Evolutionary conservation across 257 asterid genomes (phyloP), one percentile per base, ranked within the genome.

Genomic region (Agastache rugosa): DNA sequence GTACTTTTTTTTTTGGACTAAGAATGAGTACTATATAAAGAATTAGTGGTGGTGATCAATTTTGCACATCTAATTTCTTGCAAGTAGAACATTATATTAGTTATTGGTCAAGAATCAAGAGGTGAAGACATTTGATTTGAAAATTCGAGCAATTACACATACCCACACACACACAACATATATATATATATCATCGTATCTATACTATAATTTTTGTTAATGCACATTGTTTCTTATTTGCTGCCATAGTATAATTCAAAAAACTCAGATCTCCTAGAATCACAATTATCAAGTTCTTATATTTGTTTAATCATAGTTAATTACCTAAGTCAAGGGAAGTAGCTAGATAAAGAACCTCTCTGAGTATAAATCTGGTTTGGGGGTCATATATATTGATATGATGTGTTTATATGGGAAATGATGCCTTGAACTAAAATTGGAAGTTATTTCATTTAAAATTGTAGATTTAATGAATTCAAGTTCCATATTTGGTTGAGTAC

Each of bases 21-120:
- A 8, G 45, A 41, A 41, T 9, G 12, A 41, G 45, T 41, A 41
- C 44, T 8, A 45, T 47, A 47, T 14, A 47, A 2, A 15, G 4
- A 31, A 31, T 15, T 6, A 48, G 56, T 16, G 58, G 58, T 19
- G 58, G 58, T 51, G 58, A 51, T 51, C 12, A 51, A 51, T 51
- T 48, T 6, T 51, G 12, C 12, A 7, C 1, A n/a, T n/a, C 25
- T 51, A 17, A 51, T 51, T n/a, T 51, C 34, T 68, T 45, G 44
- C 75, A 54, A 70, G 39, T 37, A 9, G 14, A 45, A 15, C 27
- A 23, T n/a, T n/a, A n/a, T n/a, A n/a, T n/a, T n/a, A n/a, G n/a
- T n/a, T n/a, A n/a, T 71, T 39, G 47, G 29, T 56, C 65, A 35
- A 55, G 66, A 55, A 31, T 31, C 37, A 31, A 4, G 37, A n/a